phyloP scores from a whole-genome alignment of 2,329 filamentous ascomycete species.

The Aspergillus sp. region DNA sequence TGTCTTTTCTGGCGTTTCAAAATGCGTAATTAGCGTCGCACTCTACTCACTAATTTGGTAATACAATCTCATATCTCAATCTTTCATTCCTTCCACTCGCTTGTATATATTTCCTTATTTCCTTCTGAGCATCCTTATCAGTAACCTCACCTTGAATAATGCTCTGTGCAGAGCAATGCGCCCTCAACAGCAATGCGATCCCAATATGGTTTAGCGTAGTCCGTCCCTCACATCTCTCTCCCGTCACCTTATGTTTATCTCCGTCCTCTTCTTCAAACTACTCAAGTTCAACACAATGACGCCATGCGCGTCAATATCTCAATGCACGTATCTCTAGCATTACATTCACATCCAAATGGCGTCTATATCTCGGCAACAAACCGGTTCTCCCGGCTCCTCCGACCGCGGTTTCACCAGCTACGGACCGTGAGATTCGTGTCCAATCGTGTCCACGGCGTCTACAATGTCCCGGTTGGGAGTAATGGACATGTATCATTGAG shows the following conservation, averaged over 20 bases:
- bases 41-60: neutral
- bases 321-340: neutral
- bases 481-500: constrained; percentile 34
- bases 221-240: too few species aligned
- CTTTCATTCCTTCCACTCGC: neutral
- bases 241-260: neutral
- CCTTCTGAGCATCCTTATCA: neutral
- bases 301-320: neutral
- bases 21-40: neutral
- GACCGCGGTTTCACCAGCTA: neutral
- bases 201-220: constrained; percentile 1
- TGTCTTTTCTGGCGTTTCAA: neutral
- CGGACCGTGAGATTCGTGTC: constrained; percentile 3
- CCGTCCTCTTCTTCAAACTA: neutral
- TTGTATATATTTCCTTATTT: neutral
- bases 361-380: neutral
- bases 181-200: neutral
- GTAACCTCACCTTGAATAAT: neutral
- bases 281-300: neutral
- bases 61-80: neutral
- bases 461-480: constrained; percentile 33
- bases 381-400: neutral
- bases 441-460: neutral
- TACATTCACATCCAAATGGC: neutral
- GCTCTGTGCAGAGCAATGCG: neutral